phyloP scores from a whole-genome alignment of 257 asterid genomes.

The Penstemon eatonii region DNA sequence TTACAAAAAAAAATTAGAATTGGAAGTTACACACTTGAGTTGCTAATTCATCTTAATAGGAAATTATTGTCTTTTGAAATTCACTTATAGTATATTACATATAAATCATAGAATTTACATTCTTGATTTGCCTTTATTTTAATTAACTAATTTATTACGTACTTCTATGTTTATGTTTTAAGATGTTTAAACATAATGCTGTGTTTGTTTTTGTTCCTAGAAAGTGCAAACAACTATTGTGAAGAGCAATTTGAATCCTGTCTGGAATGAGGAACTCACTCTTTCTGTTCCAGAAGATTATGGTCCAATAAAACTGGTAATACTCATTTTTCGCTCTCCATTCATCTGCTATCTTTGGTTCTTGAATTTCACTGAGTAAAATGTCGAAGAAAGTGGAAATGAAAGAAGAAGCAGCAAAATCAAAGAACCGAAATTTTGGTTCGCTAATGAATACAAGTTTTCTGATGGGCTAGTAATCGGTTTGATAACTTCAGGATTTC shows the following conservation, averaged over 20 bases:
- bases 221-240: constrained; percentile 73
- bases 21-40: not conserved
- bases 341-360: not conserved
- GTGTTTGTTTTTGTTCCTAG: constrained; percentile 40
- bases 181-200: constrained; percentile 21
- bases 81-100: no score
- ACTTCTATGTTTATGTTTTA: not conserved
- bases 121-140: no score
- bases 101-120: no score
- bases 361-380: no score
- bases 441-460: no score
- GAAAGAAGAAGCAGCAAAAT: no score
- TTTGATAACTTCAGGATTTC: not conserved
- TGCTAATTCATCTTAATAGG: not conserved
- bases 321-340: not conserved
- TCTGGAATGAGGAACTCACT: constrained; percentile 94
- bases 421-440: no score
- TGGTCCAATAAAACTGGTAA: constrained; percentile 82
- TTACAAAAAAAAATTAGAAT: not conserved
- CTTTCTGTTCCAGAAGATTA: constrained; percentile 89
- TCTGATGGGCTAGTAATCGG: no score
- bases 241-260: constrained; percentile 87
- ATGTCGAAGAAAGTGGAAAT: no score
- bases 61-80: not conserved
- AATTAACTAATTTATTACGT: no score